Evolutionary conservation across 495 filamentous ascomycete species (phyloP).

Genomic region (Penicillium subrubescens): DNA sequence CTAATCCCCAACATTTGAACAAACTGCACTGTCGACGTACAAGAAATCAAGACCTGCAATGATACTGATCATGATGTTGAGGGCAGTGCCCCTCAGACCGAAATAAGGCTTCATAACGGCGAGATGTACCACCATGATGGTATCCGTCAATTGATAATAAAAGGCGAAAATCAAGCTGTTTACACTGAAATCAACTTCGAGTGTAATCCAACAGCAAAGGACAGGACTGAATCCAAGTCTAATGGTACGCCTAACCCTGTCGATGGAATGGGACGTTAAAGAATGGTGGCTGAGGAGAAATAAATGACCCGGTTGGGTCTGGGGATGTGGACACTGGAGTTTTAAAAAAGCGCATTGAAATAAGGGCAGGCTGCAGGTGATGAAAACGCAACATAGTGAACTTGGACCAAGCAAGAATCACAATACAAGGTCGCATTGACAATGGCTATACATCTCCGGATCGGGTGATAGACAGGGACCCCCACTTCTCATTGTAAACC

Average conservation of each 20-base stretch:
- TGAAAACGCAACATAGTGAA: conserved; percentile 7
- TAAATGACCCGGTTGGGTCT: conserved; percentile 3
- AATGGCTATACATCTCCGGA: conserved; percentile 20
- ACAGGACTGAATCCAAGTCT: not conserved
- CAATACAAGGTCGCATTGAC: conserved; percentile 20
- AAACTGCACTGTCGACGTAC: conserved; percentile 21
- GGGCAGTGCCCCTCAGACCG: conserved; percentile 62
- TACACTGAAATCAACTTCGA: conserved; percentile 8
- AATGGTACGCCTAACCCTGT: conserved; percentile 7
- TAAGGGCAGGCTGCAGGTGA: conserved; percentile 8
- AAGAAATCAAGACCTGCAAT: conserved; percentile 73
- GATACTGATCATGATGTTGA: conserved; percentile 67
- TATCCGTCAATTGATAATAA: not conserved
- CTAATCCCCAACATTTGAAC: not conserved
- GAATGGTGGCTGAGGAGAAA: conserved; percentile 1
- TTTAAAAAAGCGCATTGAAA: conserved; percentile 13
- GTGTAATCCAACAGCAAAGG: not conserved
- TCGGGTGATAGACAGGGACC: conserved; percentile 11
- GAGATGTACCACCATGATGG: not conserved
- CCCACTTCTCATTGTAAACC: too few species aligned
- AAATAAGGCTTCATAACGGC: conserved; percentile 48
- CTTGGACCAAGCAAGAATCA: conserved; percentile 2
- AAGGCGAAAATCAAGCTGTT: conserved; percentile 7
- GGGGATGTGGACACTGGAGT: conserved; percentile 16
- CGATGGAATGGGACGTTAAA: conserved; percentile 7